Conservation (phyloP, 306 rosid genomes). For the Prunus mongolica region DNA sequence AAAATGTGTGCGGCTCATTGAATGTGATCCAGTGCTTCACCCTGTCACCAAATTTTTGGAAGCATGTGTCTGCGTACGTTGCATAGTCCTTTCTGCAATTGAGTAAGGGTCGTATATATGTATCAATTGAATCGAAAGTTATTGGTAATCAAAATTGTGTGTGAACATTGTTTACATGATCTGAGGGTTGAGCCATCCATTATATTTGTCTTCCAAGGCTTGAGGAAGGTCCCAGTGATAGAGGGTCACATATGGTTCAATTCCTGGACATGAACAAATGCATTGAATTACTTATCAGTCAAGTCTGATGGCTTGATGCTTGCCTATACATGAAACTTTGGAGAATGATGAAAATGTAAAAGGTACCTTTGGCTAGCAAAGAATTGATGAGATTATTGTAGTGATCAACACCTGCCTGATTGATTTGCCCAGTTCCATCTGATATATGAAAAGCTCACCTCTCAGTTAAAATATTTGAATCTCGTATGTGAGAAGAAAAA, state of each 20-base stretch:
- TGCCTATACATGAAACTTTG: neutral
- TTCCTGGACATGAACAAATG: conserved; percentile 36
- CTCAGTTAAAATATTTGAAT: neutral
- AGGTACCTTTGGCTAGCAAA: conserved; percentile 68
- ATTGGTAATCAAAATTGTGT: neutral
- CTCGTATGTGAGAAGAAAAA: neutral
- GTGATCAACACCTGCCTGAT: conserved; percentile 75
- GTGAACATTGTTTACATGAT: conserved; percentile 50
- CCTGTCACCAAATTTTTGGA: conserved; percentile 85
- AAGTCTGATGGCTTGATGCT: too few species aligned
- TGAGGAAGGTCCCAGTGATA: conserved; percentile 98
- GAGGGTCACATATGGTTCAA: conserved; percentile 85
- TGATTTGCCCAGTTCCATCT: conserved; percentile 81
- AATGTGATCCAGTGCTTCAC: conserved; percentile 96
- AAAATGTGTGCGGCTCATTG: conserved; percentile 84
- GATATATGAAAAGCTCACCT: neutral
- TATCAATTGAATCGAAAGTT: neutral
- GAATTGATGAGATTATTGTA: conserved; percentile 80
- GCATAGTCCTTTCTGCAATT: conserved; percentile 67
- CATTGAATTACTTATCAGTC: neutral
- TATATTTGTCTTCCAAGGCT: conserved; percentile 76
- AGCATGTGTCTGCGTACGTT: conserved; percentile 73
- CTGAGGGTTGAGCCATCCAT: conserved; percentile 74
- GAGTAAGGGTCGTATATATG: neutral
- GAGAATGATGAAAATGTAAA: neutral